phyloP scores from a whole-genome alignment of 2,329 filamentous ascomycete genomes.

The Ceratocystiopsis minuta region DNA sequence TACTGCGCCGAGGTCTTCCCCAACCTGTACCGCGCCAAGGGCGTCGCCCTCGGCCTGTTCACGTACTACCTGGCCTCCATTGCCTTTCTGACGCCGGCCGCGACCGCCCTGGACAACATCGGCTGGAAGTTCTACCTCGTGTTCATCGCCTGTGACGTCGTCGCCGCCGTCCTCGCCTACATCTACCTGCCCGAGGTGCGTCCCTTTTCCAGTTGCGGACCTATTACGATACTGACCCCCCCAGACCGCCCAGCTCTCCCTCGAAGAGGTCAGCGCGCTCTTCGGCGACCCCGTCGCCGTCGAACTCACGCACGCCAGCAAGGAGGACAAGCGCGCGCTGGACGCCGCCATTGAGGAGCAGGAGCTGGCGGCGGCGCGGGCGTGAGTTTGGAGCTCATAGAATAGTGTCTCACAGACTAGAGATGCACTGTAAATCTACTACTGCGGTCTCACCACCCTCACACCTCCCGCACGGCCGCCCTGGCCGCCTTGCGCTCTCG shows the following conservation, averaged over 20 bases:
- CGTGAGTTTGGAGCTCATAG: no score
- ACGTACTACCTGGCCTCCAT: constrained; percentile 30
- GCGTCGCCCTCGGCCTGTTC: constrained; percentile 32
- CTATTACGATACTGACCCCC: no score
- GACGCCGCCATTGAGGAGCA: constrained; percentile 4
- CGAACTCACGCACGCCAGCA: constrained; percentile 23
- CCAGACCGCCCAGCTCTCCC: constrained; percentile 21
- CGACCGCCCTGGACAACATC: constrained; percentile 23
- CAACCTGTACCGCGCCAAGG: constrained; percentile 30
- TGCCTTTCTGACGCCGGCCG: constrained; percentile 27
- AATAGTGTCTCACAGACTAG: no score
- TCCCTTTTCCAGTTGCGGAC: no score
- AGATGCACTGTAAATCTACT: no score
- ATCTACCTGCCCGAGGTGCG: constrained; percentile 27
- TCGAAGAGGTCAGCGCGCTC: constrained; percentile 26
- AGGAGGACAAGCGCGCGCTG: constrained; percentile 11
- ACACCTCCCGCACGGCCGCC: no score
- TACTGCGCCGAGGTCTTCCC: constrained; percentile 23
- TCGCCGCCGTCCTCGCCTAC: constrained; percentile 22
- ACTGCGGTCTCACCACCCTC: no score
- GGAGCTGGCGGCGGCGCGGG: no score
- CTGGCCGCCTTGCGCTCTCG: no score
- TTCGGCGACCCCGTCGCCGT: constrained; percentile 33
- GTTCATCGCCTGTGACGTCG: constrained; percentile 22
- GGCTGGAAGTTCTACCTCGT: constrained; percentile 34